phyloP scores from a whole-genome alignment of 306 rosid species.

The Cucurbita maxima region DNA sequence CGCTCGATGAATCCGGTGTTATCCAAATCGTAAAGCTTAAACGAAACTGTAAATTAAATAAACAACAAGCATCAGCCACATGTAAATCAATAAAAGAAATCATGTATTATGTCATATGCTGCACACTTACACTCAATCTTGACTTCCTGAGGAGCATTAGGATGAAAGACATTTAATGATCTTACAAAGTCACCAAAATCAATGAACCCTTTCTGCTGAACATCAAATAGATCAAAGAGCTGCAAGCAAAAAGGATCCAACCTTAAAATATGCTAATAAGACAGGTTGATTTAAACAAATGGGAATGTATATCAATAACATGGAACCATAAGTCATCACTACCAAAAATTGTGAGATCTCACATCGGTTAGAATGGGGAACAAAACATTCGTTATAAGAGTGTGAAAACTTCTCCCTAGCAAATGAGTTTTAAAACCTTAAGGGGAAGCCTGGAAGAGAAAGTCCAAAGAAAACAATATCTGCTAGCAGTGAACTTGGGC shows the following conservation, averaged over 20 bases:
- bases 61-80: not conserved
- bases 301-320: not conserved
- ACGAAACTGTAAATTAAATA: slow-evolving; percentile 47
- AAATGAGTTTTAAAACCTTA: too few relatives aligned
- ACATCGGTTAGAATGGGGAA: too few relatives aligned
- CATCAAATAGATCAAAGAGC: slow-evolving; percentile 88
- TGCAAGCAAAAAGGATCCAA: slow-evolving; percentile 15
- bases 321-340: not conserved
- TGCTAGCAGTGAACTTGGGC: too few relatives aligned
- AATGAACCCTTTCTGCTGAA: slow-evolving; percentile 52
- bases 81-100: not conserved
- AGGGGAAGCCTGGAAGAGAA: too few relatives aligned
- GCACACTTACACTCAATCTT: slow-evolving; percentile 59
- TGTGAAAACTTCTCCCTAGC: too few relatives aligned
- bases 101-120: not conserved
- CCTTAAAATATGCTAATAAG: slow-evolving; percentile 6
- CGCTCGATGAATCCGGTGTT: slow-evolving; percentile 71
- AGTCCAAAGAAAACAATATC: too few relatives aligned
- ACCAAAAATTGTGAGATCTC: not conserved
- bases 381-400: too few relatives aligned
- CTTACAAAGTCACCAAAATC: slow-evolving; percentile 90
- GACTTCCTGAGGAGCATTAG: slow-evolving; percentile 44
- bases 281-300: not conserved
- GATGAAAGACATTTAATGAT: slow-evolving; percentile 86
- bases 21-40: slow-evolving; percentile 72